Percentiles rank a stretch among this genome's conserved stretches.
These are phyloP conservation scores for Phytophthora vignae DNA, from an alignment of 352 stramenopile genomes.

Conservation along the genomic window DNA sequence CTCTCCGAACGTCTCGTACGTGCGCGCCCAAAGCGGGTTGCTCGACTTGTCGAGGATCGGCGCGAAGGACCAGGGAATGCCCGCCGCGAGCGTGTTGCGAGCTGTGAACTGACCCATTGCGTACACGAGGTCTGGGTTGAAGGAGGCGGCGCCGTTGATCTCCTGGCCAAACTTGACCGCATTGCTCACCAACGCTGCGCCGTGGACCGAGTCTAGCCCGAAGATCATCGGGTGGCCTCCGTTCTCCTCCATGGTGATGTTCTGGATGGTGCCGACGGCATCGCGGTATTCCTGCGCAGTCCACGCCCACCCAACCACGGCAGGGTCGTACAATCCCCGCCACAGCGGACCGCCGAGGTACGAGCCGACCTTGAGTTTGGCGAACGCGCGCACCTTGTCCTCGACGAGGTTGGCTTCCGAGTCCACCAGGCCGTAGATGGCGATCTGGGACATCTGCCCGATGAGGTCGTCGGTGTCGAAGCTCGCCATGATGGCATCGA, in stretches of 20 bases:
- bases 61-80: constrained; percentile 91
- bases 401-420: constrained; percentile 50
- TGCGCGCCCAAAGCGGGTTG: constrained; percentile 86
- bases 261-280: constrained; percentile 69
- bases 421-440: constrained; percentile 76
- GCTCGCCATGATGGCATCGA: constrained; percentile 42
- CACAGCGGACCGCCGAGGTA: constrained; percentile 81
- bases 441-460: constrained; percentile 91
- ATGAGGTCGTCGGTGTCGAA: constrained; percentile 53
- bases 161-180: constrained; percentile 84
- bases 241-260: constrained; percentile 76
- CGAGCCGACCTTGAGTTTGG: constrained; percentile 83
- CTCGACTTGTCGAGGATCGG: constrained; percentile 86
- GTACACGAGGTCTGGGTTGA: constrained; percentile 81
- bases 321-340: constrained; percentile 18
- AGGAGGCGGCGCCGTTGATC: constrained; percentile 88
- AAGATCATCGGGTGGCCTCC: constrained; percentile 77
- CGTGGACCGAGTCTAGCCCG: constrained; percentile 91
- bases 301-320: constrained; percentile 40
- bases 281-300: constrained; percentile 73
- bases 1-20: constrained; percentile 94
- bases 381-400: constrained; percentile 66
- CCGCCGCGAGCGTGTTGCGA: constrained; percentile 85
- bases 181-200: constrained; percentile 71
- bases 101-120: constrained; percentile 72